These are phyloP conservation scores for Kwoniella newhampshirensis DNA, from an alignment of 768 basidiomycete genomes.

Conservation along the genomic window DNA sequence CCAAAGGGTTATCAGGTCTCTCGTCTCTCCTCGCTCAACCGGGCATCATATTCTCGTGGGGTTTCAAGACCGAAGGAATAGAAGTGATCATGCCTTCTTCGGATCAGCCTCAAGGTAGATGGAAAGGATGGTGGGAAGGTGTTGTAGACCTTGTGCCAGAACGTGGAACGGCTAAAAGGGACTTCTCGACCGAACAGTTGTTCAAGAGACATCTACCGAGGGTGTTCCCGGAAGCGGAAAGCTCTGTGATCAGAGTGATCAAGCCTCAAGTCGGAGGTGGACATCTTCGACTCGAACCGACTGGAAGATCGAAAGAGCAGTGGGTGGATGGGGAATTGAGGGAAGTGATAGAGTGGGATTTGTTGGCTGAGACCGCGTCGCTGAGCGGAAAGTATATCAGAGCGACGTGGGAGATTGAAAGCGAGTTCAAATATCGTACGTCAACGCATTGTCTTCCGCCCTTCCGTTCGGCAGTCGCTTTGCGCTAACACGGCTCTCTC, in stretches of 20 bases:
- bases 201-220: slow-evolving; percentile 38
- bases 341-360: slow-evolving; percentile 35
- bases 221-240: slow-evolving; percentile 39
- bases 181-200: slow-evolving; percentile 35
- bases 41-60: slow-evolving; percentile 43
- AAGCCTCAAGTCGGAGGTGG: slow-evolving; percentile 23
- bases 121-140: slow-evolving; percentile 65
- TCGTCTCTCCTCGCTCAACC: slow-evolving; percentile 63
- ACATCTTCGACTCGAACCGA: neutral
- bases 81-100: slow-evolving; percentile 40
- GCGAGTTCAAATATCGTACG: slow-evolving; percentile 40
- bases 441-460: neutral
- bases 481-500: neutral
- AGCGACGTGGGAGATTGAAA: slow-evolving; percentile 43
- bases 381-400: slow-evolving; percentile 33
- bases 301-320: neutral
- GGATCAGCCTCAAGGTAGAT: slow-evolving; percentile 16
- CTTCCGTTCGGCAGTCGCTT: neutral
- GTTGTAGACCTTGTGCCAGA: slow-evolving; percentile 69
- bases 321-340: slow-evolving; percentile 37
- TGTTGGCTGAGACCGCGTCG: slow-evolving; percentile 11
- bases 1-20: slow-evolving; percentile 82
- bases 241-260: slow-evolving; percentile 35
- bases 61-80: slow-evolving; percentile 45
- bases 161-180: slow-evolving; percentile 27